Evolutionary conservation across 2,329 filamentous ascomycete species (phyloP), one percentile per base, ranked within the genome.

Genomic region (Bretziella fagacearum): DNA sequence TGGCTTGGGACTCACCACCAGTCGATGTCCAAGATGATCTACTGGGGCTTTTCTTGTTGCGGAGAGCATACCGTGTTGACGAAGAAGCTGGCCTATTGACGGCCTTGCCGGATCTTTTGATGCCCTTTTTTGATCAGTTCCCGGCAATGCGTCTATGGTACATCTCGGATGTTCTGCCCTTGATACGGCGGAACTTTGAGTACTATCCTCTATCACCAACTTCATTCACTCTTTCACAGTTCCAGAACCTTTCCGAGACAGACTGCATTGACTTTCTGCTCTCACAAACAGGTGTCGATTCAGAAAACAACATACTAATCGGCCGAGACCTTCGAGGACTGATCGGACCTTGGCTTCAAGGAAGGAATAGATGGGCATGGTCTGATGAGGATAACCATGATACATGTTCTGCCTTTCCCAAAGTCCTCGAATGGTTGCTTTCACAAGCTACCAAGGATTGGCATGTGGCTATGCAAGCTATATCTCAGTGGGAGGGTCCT

Each of bases 401-500:
- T 18, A 46, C 65, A 48, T 69, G 73, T 60, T 59, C 70, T 35
- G 79, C 77, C 6, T 87, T 81, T 81, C 77, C 84, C 52, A 68
- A 73, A 52, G 66, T 80, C 3, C 74, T 82, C 45, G 65, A 71
- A 47, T 87, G 81, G 81, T 66, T 89, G 32, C 65, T 71, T 11
- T 57, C 63, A 2, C 73, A 76, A 51, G 76, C 81, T 1, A 64
- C 66, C 3, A 65, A 65, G 17, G 71, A 75, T 13, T 81, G 84
- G 69, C 63, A 60, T 22, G 64, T 77, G n/a, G 71, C 74, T n/a
- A 66, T 77, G 26, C 67, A 68, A 42, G 76, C 72, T 6, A 64
- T 86, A 27, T 71, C 77, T 51, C 72, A 81, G 53, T 89, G 82
- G 82, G 74, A 79, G 54, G 83, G 82, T 0, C 80, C 81, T 0